Conservation (phyloP, 305 asterid genomes). For the Fraxinus nigra region DNA sequence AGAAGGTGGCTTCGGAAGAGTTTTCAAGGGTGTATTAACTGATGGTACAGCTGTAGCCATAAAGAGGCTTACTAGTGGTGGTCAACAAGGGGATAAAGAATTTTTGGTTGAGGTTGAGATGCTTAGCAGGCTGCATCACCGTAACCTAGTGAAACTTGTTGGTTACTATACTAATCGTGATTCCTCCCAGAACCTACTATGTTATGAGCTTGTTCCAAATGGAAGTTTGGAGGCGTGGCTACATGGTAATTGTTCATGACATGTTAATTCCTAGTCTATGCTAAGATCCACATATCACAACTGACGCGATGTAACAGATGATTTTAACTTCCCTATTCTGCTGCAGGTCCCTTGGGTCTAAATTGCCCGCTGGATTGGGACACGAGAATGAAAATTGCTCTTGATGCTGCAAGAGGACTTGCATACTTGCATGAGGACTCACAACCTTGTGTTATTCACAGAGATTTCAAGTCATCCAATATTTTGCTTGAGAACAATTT, state of each 20-base stretch:
- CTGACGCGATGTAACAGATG: background rate
- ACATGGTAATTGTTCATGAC: slow-evolving; percentile 61
- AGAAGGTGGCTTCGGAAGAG: slow-evolving; percentile 96
- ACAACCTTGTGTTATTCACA: slow-evolving; percentile 94
- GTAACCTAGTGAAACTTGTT: slow-evolving; percentile 91
- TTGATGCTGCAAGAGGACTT: slow-evolving; percentile 98
- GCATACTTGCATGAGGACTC: slow-evolving; percentile 98
- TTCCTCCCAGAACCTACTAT: slow-evolving; percentile 79
- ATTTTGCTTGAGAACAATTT: slow-evolving; percentile 89
- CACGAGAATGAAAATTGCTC: slow-evolving; percentile 94
- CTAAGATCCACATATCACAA: background rate
- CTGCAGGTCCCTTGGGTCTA: slow-evolving; percentile 84
- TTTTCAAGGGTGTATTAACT: slow-evolving; percentile 79
- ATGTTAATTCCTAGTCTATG: background rate
- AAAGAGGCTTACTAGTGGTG: slow-evolving; percentile 85
- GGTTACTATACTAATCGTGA: slow-evolving; percentile 86
- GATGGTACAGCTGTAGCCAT: slow-evolving; percentile 96
- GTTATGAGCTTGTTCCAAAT: slow-evolving; percentile 96
- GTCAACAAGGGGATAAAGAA: slow-evolving; percentile 96
- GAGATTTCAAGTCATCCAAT: slow-evolving; percentile 97
- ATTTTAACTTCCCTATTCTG: slow-evolving; percentile 16
- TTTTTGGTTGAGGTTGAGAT: slow-evolving; percentile 94
- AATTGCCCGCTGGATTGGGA: slow-evolving; percentile 98
- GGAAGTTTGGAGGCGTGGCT: slow-evolving; percentile 99
- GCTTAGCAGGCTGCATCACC: slow-evolving; percentile 97